These are phyloP conservation scores for Chrysoporthe puriensis DNA, from an alignment of 2,329 filamentous ascomycete genomes.

Conservation along the genomic window DNA sequence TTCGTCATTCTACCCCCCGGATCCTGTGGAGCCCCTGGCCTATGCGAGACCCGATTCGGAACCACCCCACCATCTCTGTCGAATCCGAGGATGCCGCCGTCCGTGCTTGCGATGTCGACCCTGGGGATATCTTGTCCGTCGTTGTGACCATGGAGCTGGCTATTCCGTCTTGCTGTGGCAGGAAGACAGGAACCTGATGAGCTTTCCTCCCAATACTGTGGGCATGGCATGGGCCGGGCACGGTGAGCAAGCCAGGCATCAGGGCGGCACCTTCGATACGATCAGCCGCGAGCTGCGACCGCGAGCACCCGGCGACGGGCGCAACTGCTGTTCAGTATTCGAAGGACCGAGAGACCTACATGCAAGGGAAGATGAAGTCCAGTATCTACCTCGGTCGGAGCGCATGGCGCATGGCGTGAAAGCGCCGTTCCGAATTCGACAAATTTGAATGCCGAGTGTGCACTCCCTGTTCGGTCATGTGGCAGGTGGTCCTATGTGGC, in stretches of 20 bases:
- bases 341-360: neutral
- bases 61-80: conserved; percentile 18
- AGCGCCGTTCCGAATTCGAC: neutral
- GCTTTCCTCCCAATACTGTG: too few relatives aligned
- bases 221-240: neutral
- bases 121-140: neutral
- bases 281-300: neutral
- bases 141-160: neutral
- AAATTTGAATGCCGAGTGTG: neutral
- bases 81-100: conserved; percentile 10
- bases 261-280: neutral
- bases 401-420: neutral
- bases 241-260: neutral
- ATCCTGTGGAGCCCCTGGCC: conserved; percentile 22
- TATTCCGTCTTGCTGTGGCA: neutral
- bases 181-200: neutral
- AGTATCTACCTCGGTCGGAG: neutral
- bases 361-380: neutral
- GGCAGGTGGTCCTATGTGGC: neutral
- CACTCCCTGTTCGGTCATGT: neutral
- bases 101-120: neutral
- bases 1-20: conserved; percentile 20
- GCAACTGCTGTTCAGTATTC: neutral
- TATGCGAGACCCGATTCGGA: conserved; percentile 20
- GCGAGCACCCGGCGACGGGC: neutral